Conservation (phyloP, 306 rosid species). For the Vigna trinervia region DNA sequence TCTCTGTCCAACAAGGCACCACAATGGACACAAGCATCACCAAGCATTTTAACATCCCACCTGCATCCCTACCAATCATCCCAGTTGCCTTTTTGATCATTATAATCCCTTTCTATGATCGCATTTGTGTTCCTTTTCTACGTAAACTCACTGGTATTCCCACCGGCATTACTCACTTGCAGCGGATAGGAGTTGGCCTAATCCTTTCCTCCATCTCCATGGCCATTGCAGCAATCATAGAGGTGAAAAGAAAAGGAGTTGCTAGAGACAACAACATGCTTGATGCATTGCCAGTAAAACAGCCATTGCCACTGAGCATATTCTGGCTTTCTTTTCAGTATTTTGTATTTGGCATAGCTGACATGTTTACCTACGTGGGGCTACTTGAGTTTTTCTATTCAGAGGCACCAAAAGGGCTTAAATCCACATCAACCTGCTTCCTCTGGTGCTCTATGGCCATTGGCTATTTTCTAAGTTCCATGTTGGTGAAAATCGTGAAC, state of each 20-base stretch:
- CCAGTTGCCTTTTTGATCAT: constrained; percentile 68
- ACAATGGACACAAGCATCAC: constrained; percentile 76
- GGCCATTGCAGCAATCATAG: constrained; percentile 74
- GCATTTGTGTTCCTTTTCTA: constrained; percentile 59
- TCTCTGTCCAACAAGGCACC: constrained; percentile 75
- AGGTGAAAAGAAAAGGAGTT: constrained; percentile 70
- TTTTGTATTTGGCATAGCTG: constrained; percentile 93
- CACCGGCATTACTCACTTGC: constrained; percentile 76
- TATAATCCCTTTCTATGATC: constrained; percentile 72
- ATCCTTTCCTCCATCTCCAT: constrained; percentile 76
- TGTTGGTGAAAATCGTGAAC: constrained; percentile 73
- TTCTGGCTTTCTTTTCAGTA: constrained; percentile 92
- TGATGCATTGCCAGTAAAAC: constrained; percentile 62
- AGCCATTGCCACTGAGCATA: constrained; percentile 73
- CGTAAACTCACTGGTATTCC: constrained; percentile 70
- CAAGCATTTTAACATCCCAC: constrained; percentile 69
- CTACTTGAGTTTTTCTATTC: constrained; percentile 89
- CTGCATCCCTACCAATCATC: constrained; percentile 81
- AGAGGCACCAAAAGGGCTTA: constrained; percentile 74
- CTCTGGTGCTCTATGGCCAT: constrained; percentile 89
- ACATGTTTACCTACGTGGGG: constrained; percentile 88
- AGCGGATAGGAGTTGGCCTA: constrained; percentile 85
- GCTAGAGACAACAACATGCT: constrained; percentile 71
- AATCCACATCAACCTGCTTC: constrained; percentile 82
- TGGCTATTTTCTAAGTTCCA: constrained; percentile 78